phyloP scores from a whole-genome alignment of 2,329 filamentous ascomycete species.

The Endocalyx cinctus region DNA sequence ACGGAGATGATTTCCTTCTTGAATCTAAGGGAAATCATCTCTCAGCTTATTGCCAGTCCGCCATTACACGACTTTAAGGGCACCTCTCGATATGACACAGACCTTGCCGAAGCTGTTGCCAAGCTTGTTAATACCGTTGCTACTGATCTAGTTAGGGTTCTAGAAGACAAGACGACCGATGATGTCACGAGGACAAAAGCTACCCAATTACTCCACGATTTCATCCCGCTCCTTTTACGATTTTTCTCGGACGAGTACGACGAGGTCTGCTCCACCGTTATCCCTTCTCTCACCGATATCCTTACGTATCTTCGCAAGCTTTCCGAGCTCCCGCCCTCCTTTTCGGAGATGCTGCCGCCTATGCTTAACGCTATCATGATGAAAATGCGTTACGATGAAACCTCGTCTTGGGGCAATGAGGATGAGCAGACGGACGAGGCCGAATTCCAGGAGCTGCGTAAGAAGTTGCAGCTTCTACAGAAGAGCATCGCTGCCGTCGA shows the following conservation, averaged over 20 bases:
- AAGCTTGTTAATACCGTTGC: conserved; percentile 91
- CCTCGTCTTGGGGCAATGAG: conserved; percentile 86
- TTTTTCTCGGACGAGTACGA: conserved; percentile 99
- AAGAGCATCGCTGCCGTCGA: conserved; percentile 89
- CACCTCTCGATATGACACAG: conserved; percentile 86
- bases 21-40: conserved; percentile 79
- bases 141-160: conserved; percentile 78
- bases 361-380: conserved; percentile 87
- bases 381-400: conserved; percentile 98
- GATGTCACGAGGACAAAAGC: conserved; percentile 67
- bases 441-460: conserved; percentile 92
- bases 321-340: conserved; percentile 65
- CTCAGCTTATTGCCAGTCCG: conserved; percentile 79
- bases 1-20: conserved; percentile 89
- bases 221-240: conserved; percentile 80
- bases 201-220: conserved; percentile 75
- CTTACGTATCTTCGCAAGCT: conserved; percentile 86
- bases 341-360: conserved; percentile 77
- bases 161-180: conserved; percentile 63
- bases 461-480: conserved; percentile 83
- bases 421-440: conserved; percentile 95
- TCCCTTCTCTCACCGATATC: conserved; percentile 87
- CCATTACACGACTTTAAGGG: conserved; percentile 73
- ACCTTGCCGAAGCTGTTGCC: conserved; percentile 89
- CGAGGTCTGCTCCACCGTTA: conserved; percentile 93